Base-by-base conservation (phyloP, 306 rosid species). In the Quercus parvula region DNA sequence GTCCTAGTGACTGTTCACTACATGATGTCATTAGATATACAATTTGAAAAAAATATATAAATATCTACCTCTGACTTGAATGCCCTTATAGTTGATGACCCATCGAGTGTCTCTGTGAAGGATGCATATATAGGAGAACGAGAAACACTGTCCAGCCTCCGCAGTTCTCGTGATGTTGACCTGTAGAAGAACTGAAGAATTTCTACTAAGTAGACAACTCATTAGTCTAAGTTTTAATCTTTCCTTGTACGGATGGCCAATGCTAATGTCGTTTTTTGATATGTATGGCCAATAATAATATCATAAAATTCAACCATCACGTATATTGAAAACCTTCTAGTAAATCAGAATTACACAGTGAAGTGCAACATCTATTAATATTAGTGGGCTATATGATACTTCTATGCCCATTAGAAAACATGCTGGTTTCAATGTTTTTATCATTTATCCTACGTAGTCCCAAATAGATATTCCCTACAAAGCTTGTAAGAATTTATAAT, bases 91-190 rank as follows among this genome's bases (percentile, higher is more conserved):
- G 97, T 94, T 70, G 97, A 83, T 27, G 97, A 87, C 75, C 99
- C 99, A 54, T 92, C 95, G 54, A 94, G 97, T 62, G 97, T 92
- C 88, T 94, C 99, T 0, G 95, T 88, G 88, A 94, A 94, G 67
- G 99, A 88, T 77, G 97, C 84, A 82, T 94, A 94, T 81, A 94
- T 94, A 76, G 99, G 99, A 87, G 99, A 94, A 69, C 97, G 92
- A 67, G 99, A 92, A 81, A 94, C 95, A 89, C 97, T 92, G 74
- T 94, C 99, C 38, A 94, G 89, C 78, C 99, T 86, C 77, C 97
- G 90, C 77, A 94, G 81, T 81, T 94, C 99, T 81, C 99, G 88
- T 8, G 99, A 93, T 74, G 97, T 94, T 85, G 97, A 90, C 86
- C 99, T 92, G 88, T 94, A 92, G 85, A 94, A 94, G 81, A 86